phyloP scores from a whole-genome alignment of 306 rosid genomes.

The Pterocarpus macrocarpus region DNA sequence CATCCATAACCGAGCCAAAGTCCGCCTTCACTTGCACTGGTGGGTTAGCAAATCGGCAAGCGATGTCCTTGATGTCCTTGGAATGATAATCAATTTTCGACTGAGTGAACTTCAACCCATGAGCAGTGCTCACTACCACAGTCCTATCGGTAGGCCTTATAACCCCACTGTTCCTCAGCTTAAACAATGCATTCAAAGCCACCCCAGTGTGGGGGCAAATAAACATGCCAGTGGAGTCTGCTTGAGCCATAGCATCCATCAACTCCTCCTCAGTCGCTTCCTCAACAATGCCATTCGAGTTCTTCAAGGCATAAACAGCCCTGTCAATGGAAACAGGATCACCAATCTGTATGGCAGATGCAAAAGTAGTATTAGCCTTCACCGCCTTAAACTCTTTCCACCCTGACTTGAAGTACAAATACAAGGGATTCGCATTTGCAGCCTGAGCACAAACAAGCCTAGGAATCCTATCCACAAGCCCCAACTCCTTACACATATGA shows the following conservation, averaged over 20 bases:
- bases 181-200: constrained; percentile 80
- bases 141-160: constrained; percentile 75
- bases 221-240: constrained; percentile 90
- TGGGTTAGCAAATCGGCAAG: constrained; percentile 81
- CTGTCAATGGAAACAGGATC: constrained; percentile 92
- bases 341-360: constrained; percentile 88
- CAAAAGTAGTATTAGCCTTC: constrained; percentile 70
- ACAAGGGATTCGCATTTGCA: constrained; percentile 84
- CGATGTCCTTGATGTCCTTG: constrained; percentile 73
- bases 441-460: constrained; percentile 96
- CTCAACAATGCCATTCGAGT: constrained; percentile 84
- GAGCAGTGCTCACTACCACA: constrained; percentile 92
- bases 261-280: constrained; percentile 91
- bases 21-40: constrained; percentile 82
- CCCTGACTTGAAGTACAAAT: constrained; percentile 72
- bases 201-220: constrained; percentile 96
- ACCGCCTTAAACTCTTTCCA: constrained; percentile 78
- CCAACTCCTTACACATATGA: constrained; percentile 79
- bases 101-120: constrained; percentile 89
- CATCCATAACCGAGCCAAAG: constrained; percentile 91
- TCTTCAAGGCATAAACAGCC: constrained; percentile 78
- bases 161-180: constrained; percentile 75
- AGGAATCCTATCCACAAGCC: constrained; percentile 81
- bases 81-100: constrained; percentile 88
- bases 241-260: constrained; percentile 90